Evolutionary conservation across 352 stramenopile species (phyloP).

Genomic region (Thalassiosira oceanica): DNA sequence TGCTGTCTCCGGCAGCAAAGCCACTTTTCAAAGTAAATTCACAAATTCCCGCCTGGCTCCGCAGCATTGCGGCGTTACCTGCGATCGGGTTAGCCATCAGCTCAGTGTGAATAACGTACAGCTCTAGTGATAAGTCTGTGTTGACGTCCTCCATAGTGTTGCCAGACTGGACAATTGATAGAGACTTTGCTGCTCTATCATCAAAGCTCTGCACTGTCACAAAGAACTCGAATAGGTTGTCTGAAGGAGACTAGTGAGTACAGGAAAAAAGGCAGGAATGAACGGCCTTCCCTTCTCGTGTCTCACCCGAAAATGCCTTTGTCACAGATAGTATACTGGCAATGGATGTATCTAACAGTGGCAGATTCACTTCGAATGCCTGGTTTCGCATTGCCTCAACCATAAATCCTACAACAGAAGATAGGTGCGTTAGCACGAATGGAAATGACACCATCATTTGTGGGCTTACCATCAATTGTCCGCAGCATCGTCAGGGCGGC

Average conservation of each 20-base stretch:
- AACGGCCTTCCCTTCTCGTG: too few species aligned
- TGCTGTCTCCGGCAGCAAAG: too few species aligned
- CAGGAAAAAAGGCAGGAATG: too few species aligned
- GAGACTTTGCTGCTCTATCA: conserved; percentile 18
- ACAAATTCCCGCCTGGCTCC: too few species aligned
- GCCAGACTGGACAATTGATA: conserved; percentile 8
- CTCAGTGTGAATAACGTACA: conserved; percentile 27
- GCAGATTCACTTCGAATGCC: conserved; percentile 32
- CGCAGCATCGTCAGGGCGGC: too few species aligned
- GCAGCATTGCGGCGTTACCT: conserved; percentile 11
- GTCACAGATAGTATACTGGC: conserved; percentile 20
- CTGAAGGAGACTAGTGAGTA: too few species aligned
- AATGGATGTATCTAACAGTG: conserved; percentile 25
- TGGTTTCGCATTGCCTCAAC: conserved; percentile 19
- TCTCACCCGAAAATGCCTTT: conserved; percentile 20
- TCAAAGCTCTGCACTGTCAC: conserved; percentile 15
- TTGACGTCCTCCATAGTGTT: conserved; percentile 3
- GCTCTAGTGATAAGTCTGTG: conserved; percentile 14
- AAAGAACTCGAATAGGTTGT: conserved; percentile 47
- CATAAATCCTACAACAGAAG: too few species aligned
- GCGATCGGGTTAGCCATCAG: conserved; percentile 32
- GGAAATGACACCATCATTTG: too few species aligned
- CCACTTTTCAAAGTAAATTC: too few species aligned
- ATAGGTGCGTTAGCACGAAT: too few species aligned
- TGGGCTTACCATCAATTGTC: too few species aligned